Evolutionary conservation across 257 asterid species (phyloP).

Genomic region (Scutellaria baicalensis): DNA sequence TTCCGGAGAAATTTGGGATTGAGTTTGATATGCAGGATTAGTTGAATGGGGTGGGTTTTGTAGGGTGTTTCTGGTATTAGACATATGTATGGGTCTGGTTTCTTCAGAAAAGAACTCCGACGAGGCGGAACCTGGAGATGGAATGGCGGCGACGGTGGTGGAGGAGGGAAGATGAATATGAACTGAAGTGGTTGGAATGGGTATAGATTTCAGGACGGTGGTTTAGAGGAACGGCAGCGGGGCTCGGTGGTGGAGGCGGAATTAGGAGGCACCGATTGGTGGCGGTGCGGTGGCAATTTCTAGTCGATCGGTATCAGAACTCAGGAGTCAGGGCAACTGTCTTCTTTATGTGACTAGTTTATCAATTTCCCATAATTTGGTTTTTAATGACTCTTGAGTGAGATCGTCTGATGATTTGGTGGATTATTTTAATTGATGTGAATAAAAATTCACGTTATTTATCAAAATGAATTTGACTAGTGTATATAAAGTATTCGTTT

Average conservation of each 20-base stretch:
- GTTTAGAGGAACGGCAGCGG: conserved; percentile 2
- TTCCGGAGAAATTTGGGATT: not conserved
- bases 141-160: conserved; percentile 4
- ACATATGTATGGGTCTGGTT: not conserved
- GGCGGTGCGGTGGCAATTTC: not conserved
- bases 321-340: no score
- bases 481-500: no score
- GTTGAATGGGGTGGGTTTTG: not conserved
- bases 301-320: not conserved
- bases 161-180: not conserved
- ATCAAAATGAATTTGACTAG: no score
- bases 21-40: not conserved
- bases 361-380: no score
- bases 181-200: not conserved
- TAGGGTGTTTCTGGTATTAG: not conserved
- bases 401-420: no score
- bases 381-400: no score
- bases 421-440: no score
- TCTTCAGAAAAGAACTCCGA: not conserved
- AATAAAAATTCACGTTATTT: no score
- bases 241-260: conserved; percentile 7
- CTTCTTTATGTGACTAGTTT: no score
- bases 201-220: conserved; percentile 7
- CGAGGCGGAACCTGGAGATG: not conserved
- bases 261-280: conserved; percentile 30